Percentiles rank a stretch among this genome's conserved stretches.
Evolutionary conservation across 2,329 filamentous ascomycete genomes (phyloP).

Genomic region (Tolypocladium pustulatum): DNA sequence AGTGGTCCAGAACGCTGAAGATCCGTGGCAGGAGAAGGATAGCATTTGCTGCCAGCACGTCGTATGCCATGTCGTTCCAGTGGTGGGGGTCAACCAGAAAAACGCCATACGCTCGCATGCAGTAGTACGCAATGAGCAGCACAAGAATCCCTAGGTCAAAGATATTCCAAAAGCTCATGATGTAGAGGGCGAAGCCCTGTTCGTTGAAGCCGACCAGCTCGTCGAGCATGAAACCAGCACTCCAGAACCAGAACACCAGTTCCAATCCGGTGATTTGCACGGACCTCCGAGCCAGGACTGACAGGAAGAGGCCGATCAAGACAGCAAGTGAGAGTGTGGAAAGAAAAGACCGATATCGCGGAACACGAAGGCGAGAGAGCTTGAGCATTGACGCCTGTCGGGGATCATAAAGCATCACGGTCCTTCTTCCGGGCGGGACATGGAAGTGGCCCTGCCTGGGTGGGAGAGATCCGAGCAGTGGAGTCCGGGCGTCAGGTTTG

Average conservation of each 20-base stretch:
- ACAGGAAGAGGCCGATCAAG: constrained; percentile 74
- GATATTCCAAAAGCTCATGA: constrained; percentile 96
- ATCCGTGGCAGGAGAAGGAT: constrained; percentile 82
- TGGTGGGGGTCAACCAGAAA: constrained; percentile 65
- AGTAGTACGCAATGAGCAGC: constrained; percentile 80
- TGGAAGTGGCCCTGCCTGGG: constrained; percentile 20
- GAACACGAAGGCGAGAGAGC: constrained; percentile 79
- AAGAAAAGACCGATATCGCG: constrained; percentile 81
- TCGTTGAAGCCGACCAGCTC: constrained; percentile 95
- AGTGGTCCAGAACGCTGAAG: constrained; percentile 89
- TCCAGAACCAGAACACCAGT: constrained; percentile 95
- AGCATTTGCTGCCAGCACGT: constrained; percentile 85
- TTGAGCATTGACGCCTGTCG: constrained; percentile 86
- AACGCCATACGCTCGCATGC: constrained; percentile 78
- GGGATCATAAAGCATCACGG: constrained; percentile 82
- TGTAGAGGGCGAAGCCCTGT: constrained; percentile 90
- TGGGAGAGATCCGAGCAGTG: constrained; percentile 31
- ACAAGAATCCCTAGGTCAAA: constrained; percentile 87
- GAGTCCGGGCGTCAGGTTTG: constrained; percentile 37
- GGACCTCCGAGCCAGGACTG: constrained; percentile 67
- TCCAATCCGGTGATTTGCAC: constrained; percentile 75
- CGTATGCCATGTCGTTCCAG: constrained; percentile 79
- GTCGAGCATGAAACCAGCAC: constrained; percentile 91
- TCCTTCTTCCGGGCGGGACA: constrained; percentile 47
- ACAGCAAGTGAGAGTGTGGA: constrained; percentile 81